Evolutionary conservation across 495 filamentous ascomycete genomes (phyloP), one percentile per base, ranked within the genome.

Genomic region (Penicilliopsis zonata): DNA sequence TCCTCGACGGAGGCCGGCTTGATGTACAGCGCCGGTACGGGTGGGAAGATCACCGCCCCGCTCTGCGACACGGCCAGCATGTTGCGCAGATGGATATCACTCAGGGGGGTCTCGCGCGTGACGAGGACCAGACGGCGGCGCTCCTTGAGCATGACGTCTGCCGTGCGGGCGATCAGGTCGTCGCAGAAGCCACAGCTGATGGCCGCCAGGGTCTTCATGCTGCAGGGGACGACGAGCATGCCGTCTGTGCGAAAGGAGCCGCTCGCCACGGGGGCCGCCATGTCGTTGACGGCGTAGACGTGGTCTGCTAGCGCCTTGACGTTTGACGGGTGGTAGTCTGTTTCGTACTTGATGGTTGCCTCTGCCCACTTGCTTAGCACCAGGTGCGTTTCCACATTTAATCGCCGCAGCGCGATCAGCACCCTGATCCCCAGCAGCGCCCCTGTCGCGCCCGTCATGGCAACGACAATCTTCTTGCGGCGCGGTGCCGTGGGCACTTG

Each of bases 71-170:
- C 46, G 3, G 41, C 38, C 28, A 64, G 25, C 62, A 68, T 66
- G 35, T 65, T 68, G 5, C 50, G 46, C 19, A 66, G 36, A 40
- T 68, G 62, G 34, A 66, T 66, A 19, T 52, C 51, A 28, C 57
- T 64, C 28, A 68, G 17, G 2, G 64, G 62, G 0, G 62, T 65
- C 36, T 68, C 64, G 10, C 64, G 22, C 5, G 52, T 47, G 7
- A 57, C 62, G 4, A 66, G 42, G 0, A 68, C 59, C 9, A 68
- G 36, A 12, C 35, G 38, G 10, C 60, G 39, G 8, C 60, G 36
- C 35, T 68, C 63, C 35, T 68, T 66, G 12, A 68, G 44, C 44
- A 55, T 57, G 1, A 68, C 63, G 31, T 65, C 61, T 6, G 63
- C 61, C 1, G 59, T 54, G 0, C 63, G 49, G 0, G 60, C 55